Evolutionary conservation across 192 early-diverging fungal species (phyloP).

Genomic region (Globomyces pollinis-pini): DNA sequence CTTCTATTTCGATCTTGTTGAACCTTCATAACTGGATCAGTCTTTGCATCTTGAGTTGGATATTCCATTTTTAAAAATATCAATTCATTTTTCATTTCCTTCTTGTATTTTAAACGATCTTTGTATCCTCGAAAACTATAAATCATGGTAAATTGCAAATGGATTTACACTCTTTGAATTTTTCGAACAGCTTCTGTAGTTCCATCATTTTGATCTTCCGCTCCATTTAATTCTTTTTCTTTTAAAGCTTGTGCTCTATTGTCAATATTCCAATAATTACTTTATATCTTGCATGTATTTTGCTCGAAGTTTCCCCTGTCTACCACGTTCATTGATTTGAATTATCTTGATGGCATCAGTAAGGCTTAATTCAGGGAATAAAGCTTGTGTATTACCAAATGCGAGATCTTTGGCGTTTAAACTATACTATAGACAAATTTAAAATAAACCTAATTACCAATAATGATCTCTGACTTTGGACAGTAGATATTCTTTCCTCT

Average conservation of each 20-base stretch:
- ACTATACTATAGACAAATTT: constrained; percentile 17
- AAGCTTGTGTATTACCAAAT: constrained; percentile 27
- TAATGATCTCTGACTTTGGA: constrained; percentile 17
- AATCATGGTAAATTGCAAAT: constrained; percentile 4
- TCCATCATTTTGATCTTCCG: constrained; percentile 49
- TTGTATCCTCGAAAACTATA: constrained; percentile 42
- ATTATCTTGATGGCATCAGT: constrained; percentile 45
- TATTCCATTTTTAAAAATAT: constrained; percentile 43
- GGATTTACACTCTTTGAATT: constrained; percentile 38
- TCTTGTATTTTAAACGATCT: constrained; percentile 31
- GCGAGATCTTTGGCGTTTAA: constrained; percentile 42
- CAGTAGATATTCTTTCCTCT: constrained; percentile 38
- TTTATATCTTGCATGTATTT: constrained; percentile 60
- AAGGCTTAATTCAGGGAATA: constrained; percentile 39
- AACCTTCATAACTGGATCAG: constrained; percentile 27
- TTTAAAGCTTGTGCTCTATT: constrained; percentile 32
- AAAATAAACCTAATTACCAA: constrained; percentile 13
- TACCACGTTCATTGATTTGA: constrained; percentile 49
- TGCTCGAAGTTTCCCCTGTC: constrained; percentile 47
- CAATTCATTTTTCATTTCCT: constrained; percentile 38
- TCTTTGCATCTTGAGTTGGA: constrained; percentile 23
- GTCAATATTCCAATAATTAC: no score
- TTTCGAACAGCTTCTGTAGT: constrained; percentile 32
- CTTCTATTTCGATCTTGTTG: constrained; percentile 40
- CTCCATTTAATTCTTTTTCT: constrained; percentile 44